These are phyloP conservation scores for Acer saccharum DNA, from an alignment of 345 rosid species.

Conservation along the genomic window DNA sequence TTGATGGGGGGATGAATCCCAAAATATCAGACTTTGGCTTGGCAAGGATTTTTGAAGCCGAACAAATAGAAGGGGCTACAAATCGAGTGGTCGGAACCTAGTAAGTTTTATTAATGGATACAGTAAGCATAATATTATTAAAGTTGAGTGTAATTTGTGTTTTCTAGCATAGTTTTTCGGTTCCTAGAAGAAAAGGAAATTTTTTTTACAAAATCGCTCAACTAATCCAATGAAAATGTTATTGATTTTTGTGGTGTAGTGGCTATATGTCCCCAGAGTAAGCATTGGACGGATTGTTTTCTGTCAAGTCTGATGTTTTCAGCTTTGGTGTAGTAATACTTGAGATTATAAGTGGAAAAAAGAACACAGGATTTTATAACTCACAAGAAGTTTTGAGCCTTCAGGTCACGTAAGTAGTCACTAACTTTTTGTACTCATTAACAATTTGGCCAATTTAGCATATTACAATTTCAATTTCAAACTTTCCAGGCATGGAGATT, in stretches of 20 bases:
- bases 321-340: constrained; percentile 38
- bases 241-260: constrained; percentile 7
- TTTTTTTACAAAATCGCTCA: neutral
- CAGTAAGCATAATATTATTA: neutral
- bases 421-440: neutral
- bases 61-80: constrained; percentile 54
- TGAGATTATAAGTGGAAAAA: constrained; percentile 35
- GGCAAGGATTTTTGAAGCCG: constrained; percentile 63
- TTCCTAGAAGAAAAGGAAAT: neutral
- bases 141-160: neutral
- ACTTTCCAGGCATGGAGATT: constrained; percentile 53
- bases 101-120: constrained; percentile 35
- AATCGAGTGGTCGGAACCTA: constrained; percentile 68
- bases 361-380: constrained; percentile 19
- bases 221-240: neutral
- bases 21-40: constrained; percentile 77
- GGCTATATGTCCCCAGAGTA: constrained; percentile 29
- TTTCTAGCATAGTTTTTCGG: constrained; percentile 13
- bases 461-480: neutral
- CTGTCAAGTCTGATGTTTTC: constrained; percentile 33
- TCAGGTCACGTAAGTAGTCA: constrained; percentile 15
- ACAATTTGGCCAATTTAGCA: neutral
- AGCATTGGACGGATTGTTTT: constrained; percentile 33
- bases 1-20: constrained; percentile 72
- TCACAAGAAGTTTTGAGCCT: constrained; percentile 20